phyloP scores from a whole-genome alignment of 129 eudicot genomes.

The Heracleum sosnowskyi region DNA sequence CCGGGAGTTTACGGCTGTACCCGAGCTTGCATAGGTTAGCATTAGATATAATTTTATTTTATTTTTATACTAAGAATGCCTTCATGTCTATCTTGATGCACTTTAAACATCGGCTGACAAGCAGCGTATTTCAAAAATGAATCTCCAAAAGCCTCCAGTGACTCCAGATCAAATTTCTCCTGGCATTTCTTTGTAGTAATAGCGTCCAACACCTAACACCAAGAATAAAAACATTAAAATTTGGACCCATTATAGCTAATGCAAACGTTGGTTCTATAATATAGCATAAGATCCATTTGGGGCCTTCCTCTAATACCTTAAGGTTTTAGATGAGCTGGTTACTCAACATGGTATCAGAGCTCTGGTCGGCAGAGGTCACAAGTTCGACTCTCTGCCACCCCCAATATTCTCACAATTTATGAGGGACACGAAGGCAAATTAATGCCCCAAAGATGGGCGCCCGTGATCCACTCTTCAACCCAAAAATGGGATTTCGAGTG shows the following conservation, averaged over 20 bases:
- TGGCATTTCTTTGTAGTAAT: conserved; percentile 73
- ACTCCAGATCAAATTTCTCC: conserved; percentile 66
- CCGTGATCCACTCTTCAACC: too few relatives aligned
- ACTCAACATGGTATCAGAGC: too few relatives aligned
- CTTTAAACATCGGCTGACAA: conserved; percentile 58
- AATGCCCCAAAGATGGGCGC: too few relatives aligned
- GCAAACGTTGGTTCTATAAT: not conserved
- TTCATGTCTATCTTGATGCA: conserved; percentile 49
- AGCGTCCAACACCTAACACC: conserved; percentile 60
- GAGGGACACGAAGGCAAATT: too few relatives aligned
- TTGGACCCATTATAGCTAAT: not conserved
- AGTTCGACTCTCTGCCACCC: too few relatives aligned
- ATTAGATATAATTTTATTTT: conserved; percentile 48
- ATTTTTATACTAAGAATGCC: conserved; percentile 56
- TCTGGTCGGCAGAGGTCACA: too few relatives aligned
- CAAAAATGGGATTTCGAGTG: too few relatives aligned
- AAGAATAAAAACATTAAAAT: not conserved
- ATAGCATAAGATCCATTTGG: too few relatives aligned
- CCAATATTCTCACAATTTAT: too few relatives aligned
- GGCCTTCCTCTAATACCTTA: too few relatives aligned
- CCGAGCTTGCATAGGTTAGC: conserved; percentile 72
- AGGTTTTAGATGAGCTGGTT: too few relatives aligned
- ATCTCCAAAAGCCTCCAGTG: conserved; percentile 89
- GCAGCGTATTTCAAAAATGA: conserved; percentile 81
- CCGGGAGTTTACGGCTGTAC: conserved; percentile 60